Evolutionary conservation across 192 early-diverging fungal genomes (phyloP).

Genomic region (Globomyces pollinis-pini): DNA sequence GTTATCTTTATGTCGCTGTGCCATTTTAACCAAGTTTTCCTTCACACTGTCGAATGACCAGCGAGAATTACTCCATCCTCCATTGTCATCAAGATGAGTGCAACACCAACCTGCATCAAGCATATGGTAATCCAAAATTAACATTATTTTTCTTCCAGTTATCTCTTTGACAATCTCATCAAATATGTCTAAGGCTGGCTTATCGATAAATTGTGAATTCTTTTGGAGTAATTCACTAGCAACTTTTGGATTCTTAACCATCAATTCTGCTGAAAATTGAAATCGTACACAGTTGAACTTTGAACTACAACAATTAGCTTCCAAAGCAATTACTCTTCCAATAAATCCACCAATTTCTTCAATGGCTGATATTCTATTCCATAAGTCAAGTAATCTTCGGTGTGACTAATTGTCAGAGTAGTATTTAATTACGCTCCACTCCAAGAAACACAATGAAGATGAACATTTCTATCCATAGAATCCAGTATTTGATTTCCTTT

Average conservation of each 20-base stretch:
- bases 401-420: no score
- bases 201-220: background rate
- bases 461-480: background rate
- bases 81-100: constrained; percentile 1
- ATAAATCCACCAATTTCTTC: background rate
- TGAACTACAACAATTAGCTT: no score
- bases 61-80: background rate
- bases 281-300: constrained; percentile 7
- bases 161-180: background rate
- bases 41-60: background rate
- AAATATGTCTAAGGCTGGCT: background rate
- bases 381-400: constrained; percentile 3
- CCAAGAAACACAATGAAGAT: constrained; percentile 9
- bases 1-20: background rate
- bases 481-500: background rate
- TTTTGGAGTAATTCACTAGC: background rate
- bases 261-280: constrained; percentile 7
- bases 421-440: background rate
- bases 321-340: no score
- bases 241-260: background rate
- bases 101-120: constrained; percentile 4
- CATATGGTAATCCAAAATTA: constrained; percentile 7
- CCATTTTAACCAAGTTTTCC: background rate
- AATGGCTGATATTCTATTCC: constrained; percentile 6
- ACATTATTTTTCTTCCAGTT: background rate